These are phyloP conservation scores for Hymenochaete sp. DNA, from an alignment of 1,284 basidiomycete species.

Conservation along the genomic window DNA sequence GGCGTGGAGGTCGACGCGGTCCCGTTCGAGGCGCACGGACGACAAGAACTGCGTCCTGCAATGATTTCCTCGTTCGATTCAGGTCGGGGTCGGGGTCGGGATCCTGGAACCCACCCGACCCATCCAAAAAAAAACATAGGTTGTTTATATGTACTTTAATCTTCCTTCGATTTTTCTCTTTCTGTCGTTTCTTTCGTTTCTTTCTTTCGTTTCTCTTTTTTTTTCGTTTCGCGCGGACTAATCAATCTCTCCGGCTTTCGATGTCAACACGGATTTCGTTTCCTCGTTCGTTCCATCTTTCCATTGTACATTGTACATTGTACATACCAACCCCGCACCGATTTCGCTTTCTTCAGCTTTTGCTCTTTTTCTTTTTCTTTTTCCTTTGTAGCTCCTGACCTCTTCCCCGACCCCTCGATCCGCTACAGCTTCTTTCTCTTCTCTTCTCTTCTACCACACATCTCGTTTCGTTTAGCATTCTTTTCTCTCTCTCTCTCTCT, in stretches of 20 bases:
- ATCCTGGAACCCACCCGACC: no score
- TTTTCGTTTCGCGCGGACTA: not conserved
- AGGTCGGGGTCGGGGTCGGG: no score
- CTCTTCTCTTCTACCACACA: not conserved
- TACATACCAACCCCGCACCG: no score
- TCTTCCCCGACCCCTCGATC: no score
- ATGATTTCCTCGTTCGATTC: no score
- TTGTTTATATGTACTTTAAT: not conserved
- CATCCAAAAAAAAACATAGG: not conserved
- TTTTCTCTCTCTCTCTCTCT: not conserved
- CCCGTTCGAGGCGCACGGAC: conserved; percentile 1
- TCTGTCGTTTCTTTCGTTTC: not conserved
- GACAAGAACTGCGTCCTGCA: conserved; percentile 15
- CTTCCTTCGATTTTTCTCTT: not conserved
- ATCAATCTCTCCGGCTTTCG: not conserved
- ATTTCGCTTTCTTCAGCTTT: not conserved
- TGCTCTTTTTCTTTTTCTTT: not conserved
- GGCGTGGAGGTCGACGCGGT: conserved; percentile 2
- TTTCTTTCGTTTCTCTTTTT: not conserved
- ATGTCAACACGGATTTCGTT: not conserved
- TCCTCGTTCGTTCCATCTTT: not conserved
- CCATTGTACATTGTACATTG: no score
- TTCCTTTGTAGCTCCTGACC: not conserved
- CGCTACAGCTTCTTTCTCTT: not conserved
- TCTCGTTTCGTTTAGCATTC: not conserved